Conservation (phyloP, 352 stramenopile genomes). For the Vaucheria bursata region DNA sequence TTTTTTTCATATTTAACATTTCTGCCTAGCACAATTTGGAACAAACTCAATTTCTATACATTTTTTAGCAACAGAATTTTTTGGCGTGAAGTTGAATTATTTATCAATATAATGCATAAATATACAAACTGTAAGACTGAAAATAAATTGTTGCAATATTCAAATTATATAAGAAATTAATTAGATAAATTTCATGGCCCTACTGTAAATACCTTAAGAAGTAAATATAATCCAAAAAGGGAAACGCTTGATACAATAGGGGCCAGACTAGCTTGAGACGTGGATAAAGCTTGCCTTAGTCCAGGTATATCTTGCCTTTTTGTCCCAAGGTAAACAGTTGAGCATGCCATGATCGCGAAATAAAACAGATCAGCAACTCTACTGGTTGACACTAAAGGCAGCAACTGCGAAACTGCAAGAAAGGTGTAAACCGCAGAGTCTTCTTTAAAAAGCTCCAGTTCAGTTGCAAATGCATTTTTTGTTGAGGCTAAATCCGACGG, state of each 20-base stretch:
- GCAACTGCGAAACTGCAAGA: slow-evolving; percentile 25
- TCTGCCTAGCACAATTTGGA: too few species aligned
- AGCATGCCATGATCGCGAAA: slow-evolving; percentile 31
- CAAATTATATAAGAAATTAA: background rate
- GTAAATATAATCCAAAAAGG: background rate
- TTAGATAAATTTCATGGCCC: background rate
- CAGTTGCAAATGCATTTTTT: background rate
- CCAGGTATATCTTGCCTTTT: slow-evolving; percentile 43
- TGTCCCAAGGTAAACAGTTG: slow-evolving; percentile 31
- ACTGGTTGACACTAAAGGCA: slow-evolving; percentile 10
- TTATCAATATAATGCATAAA: background rate
- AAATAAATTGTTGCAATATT: background rate
- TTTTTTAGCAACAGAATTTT: too few species aligned
- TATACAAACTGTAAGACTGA: background rate
- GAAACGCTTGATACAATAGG: background rate
- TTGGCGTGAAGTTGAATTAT: background rate
- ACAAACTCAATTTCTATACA: too few species aligned
- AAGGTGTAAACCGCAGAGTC: slow-evolving; percentile 10
- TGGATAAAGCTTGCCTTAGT: slow-evolving; percentile 3
- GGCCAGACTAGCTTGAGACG: background rate
- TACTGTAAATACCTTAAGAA: slow-evolving; percentile 1
- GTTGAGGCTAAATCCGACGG: too few species aligned
- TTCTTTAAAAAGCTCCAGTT: background rate
- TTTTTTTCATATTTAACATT: too few species aligned
- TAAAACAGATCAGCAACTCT: slow-evolving; percentile 28